A percentile compares a stretch with the other conserved stretches of the same genome.
phyloP scores from a whole-genome alignment of 768 basidiomycete species.

The Cystofilobasidium macerans region DNA sequence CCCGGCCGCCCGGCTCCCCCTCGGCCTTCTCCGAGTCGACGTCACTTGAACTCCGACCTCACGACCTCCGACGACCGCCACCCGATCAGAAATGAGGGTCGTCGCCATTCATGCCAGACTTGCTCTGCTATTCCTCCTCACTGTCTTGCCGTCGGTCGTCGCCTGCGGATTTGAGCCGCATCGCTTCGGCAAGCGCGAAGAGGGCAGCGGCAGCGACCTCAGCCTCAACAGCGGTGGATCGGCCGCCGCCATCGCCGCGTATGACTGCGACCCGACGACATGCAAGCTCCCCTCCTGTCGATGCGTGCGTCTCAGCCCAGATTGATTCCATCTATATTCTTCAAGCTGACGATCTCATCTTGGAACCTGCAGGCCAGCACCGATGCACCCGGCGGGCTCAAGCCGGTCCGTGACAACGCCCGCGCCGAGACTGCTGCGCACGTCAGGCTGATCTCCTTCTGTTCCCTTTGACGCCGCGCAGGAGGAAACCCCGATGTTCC shows the following conservation, averaged over 20 bases:
- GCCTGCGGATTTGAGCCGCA: background rate
- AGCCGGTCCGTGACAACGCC: background rate
- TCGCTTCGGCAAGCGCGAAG: background rate
- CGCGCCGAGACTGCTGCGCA: background rate
- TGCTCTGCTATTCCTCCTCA: no score
- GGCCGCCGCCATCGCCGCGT: conserved; percentile 43
- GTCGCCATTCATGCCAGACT: no score
- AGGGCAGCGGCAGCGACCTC: background rate
- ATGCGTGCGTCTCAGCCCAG: conserved; percentile 30
- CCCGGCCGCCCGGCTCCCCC: no score
- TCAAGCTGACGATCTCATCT: background rate
- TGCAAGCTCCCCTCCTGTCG: conserved; percentile 58
- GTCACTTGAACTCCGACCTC: no score
- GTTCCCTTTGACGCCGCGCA: conserved; percentile 45
- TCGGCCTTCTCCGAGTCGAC: no score
- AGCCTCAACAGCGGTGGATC: background rate
- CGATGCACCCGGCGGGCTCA: conserved; percentile 49
- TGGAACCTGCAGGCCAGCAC: conserved; percentile 52
- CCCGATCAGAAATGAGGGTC: no score
- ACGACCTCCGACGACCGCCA: no score
- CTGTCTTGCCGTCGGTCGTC: background rate
- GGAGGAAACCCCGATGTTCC: conserved; percentile 48
- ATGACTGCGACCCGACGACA: conserved; percentile 54
- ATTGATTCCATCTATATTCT: background rate
- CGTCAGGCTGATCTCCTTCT: background rate